Base-by-base conservation (phyloP, 1,284 basidiomycete genomes). In the Naganishia sp. region DNA sequence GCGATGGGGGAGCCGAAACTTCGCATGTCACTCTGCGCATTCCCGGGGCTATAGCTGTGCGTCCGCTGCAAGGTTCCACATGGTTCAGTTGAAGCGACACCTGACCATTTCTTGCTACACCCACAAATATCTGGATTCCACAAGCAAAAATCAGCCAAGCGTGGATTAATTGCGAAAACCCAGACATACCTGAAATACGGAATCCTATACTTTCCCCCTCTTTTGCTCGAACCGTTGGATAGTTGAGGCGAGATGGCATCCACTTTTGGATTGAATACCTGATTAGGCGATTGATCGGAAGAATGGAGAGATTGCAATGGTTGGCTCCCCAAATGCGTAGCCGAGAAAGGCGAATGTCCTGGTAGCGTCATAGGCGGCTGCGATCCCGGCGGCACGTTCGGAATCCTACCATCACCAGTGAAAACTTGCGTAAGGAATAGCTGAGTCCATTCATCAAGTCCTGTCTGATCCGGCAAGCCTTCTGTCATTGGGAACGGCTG, bases 11-110 rank as follows among this genome's bases (percentile, higher is more conserved):
- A 18, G 60, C 59, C 6, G 70, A 70, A 3, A 69, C 66, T 33
- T 66, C 60, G 52, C 68, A 64, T 9, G 60, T 63, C 28, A 71
- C 70, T 45, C 64, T 59, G 21, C 68, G 68, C 49, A 70, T 68
- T 10, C 71, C 71, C 15, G 71, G 69, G 18, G 69, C 69, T 16
- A 70, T 69, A 13, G 71, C 71, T 21, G 71, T 70, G 5, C 68
- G 68, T 1, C 71, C 71, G 49, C 70, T 70, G 33, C 31, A 43
- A 7, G 13, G 13, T 13, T 9, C 1, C 36, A 39, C 31, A 18
- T 15, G 21, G 52, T 16, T 9, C n/a, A n/a, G 11, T 31, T 15
- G 18, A 15, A 18, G n/a, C 33, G 39, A 3, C 1, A 16, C 5
- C 23, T 36, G 16, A 46, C 11, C 45, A 3, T 23, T 13, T 13